These are phyloP conservation scores for Kodamaea sagamina DNA, from an alignment of 805 yeast genomes.

Conservation along the genomic window DNA sequence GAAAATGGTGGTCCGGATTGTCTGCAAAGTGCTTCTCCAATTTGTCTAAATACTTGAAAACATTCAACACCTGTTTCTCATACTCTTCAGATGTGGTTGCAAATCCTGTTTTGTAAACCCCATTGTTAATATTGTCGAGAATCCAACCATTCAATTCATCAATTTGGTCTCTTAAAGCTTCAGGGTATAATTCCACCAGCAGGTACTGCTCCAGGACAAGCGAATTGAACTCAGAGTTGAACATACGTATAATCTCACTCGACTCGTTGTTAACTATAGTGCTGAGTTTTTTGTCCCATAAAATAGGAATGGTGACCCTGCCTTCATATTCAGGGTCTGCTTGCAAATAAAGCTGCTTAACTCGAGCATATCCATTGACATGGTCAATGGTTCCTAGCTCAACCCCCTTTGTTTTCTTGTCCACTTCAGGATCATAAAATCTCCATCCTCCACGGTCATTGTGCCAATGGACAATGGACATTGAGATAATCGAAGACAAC, in stretches of 20 bases:
- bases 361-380: conserved; percentile 55
- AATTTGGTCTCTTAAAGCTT: conserved; percentile 51
- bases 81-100: conserved; percentile 82
- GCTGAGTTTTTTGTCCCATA: conserved; percentile 82
- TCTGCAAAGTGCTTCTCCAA: conserved; percentile 48
- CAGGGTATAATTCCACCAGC: conserved; percentile 64
- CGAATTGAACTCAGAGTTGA: conserved; percentile 71
- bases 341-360: conserved; percentile 73
- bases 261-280: conserved; percentile 93
- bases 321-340: conserved; percentile 77
- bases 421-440: conserved; percentile 50
- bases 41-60: conserved; percentile 69
- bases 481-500: conserved; percentile 52
- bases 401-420: conserved; percentile 40
- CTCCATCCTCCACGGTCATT: conserved; percentile 91
- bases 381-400: conserved; percentile 41
- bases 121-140: conserved; percentile 83
- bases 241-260: conserved; percentile 82
- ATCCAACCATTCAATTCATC: conserved; percentile 81
- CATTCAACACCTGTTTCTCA: conserved; percentile 60
- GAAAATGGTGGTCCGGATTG: conserved; percentile 23
- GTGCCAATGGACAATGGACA: conserved; percentile 88
- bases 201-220: conserved; percentile 51
- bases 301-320: conserved; percentile 87
- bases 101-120: conserved; percentile 92